Evolutionary conservation across 2,329 filamentous ascomycete species (phyloP), one percentile per base, ranked within the genome.

Genomic region (Pestalotiopsis fici): DNA sequence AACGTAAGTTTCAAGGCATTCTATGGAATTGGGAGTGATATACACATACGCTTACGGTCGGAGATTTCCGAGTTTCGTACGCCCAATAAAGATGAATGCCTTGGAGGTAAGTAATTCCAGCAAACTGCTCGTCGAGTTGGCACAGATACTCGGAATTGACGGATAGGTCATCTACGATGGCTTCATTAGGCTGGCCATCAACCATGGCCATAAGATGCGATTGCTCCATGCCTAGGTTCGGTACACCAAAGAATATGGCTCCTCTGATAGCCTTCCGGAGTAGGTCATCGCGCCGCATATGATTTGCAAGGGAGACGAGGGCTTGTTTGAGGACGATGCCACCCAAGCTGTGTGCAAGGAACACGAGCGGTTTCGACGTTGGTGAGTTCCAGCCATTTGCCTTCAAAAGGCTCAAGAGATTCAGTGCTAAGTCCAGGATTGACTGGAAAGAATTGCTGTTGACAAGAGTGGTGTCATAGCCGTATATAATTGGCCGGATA

Each of bases 331-430:
- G 31, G 1, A 77, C 65, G 5, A 77, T 67, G 18, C 74, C 75
- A 11, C 74, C 75, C 9, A 77, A 67, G 59, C 75, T 76, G 56
- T 75, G 74, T 0, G 74, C 74, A 2, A 77, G 67, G 50, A 77
- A 77, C 1, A 72, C 25, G 3, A 75, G 28, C 2, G 69, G 71
- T 25, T 73, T 75, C 13, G 69, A 68, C 4, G 59, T 65, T 3
- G 64, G 64, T 13, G 65, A 63, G 4, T 31, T 27, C 70, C 69
- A 73, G 1, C 71, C 71, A 43, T 67, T 63, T 2, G 70, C 28
- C 21, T 67, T 65, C 7, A 76, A 68, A 2, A 66, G 57, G 6
- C 68, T 13, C 27, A 74, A 67, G 15, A 76, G 54, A 3, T 60
- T 65, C 18, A 25, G 31, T 0, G 72, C 73, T 0, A 76, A 47